Evolutionary conservation across 176 grass and related monocot genomes (phyloP).

Genomic region (Triticum urartu): DNA sequence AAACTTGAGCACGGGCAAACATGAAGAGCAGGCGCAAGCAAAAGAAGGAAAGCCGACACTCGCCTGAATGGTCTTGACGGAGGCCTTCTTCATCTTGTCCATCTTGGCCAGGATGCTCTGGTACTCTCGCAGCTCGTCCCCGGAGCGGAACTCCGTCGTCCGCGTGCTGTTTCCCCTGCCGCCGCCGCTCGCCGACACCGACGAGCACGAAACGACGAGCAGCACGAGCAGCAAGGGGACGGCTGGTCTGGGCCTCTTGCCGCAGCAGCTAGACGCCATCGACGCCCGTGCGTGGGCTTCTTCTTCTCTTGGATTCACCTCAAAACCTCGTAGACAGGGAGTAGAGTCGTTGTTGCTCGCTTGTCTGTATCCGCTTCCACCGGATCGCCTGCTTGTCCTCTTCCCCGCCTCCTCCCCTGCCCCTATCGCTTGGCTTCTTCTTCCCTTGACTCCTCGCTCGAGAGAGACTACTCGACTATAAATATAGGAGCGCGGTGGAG

Average conservation of each 20-base stretch:
- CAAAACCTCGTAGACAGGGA: not conserved
- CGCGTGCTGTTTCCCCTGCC: not conserved
- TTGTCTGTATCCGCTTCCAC: not conserved
- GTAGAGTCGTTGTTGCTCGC: not conserved
- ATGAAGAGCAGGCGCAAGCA: not conserved
- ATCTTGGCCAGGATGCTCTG: slow-evolving; percentile 39
- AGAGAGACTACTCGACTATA: too few relatives aligned
- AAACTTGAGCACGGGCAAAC: too few relatives aligned
- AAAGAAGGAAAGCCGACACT: not conserved
- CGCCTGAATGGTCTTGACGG: slow-evolving; percentile 63
- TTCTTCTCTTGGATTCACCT: not conserved
- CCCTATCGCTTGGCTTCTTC: not conserved
- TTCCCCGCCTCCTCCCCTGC: slow-evolving; percentile 20
- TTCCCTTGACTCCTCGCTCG: not conserved
- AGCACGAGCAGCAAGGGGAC: slow-evolving; percentile 29
- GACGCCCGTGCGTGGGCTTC: not conserved
- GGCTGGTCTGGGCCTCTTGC: not conserved
- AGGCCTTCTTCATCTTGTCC: slow-evolving; percentile 45
- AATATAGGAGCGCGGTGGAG: too few relatives aligned
- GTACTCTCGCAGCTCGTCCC: slow-evolving; percentile 35
- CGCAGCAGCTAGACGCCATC: slow-evolving; percentile 27
- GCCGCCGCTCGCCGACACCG: not conserved
- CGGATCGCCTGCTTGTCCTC: not conserved
- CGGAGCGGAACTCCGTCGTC: not conserved
- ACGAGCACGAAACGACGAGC: not conserved